Conservation (phyloP, 768 basidiomycete genomes). For the Infundibulicybe gibba region DNA sequence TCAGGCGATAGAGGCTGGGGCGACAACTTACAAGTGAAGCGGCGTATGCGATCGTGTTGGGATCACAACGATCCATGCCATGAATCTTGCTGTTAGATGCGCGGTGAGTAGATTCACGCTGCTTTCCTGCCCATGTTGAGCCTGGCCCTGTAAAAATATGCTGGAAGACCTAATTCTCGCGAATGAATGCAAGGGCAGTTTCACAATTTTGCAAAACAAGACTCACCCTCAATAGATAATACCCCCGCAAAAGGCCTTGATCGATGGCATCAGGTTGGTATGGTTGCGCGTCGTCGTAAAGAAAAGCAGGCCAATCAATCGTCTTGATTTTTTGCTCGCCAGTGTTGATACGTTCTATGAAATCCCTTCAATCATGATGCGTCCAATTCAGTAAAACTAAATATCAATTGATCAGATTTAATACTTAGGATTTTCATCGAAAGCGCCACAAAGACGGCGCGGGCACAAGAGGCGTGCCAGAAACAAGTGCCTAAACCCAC, state of each 20-base stretch:
- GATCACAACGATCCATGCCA: constrained; percentile 1
- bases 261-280: constrained; percentile 4
- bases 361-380: not conserved
- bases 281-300: constrained; percentile 3
- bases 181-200: not conserved
- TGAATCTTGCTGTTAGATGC: constrained; percentile 6
- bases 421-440: constrained; percentile 7
- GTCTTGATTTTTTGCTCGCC: not conserved
- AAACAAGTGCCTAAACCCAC: constrained; percentile 8
- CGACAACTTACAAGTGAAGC: constrained; percentile 6
- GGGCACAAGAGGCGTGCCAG: constrained; percentile 9
- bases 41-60: constrained; percentile 7
- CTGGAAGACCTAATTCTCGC: constrained; percentile 3
- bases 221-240: constrained; percentile 6
- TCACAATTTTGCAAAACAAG: too few relatives aligned
- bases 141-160: constrained; percentile 11
- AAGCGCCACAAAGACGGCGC: not conserved
- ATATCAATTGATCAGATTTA: constrained; percentile 1
- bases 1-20: not conserved
- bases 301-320: constrained; percentile 1
- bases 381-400: not conserved
- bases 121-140: constrained; percentile 3
- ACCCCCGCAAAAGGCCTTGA: constrained; percentile 3
- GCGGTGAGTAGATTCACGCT: not conserved
- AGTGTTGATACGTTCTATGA: not conserved